A percentile compares a stretch with the other conserved stretches of the same genome.
phyloP scores from a whole-genome alignment of 202 grass and related monocot genomes.

The Zizania palustris region DNA sequence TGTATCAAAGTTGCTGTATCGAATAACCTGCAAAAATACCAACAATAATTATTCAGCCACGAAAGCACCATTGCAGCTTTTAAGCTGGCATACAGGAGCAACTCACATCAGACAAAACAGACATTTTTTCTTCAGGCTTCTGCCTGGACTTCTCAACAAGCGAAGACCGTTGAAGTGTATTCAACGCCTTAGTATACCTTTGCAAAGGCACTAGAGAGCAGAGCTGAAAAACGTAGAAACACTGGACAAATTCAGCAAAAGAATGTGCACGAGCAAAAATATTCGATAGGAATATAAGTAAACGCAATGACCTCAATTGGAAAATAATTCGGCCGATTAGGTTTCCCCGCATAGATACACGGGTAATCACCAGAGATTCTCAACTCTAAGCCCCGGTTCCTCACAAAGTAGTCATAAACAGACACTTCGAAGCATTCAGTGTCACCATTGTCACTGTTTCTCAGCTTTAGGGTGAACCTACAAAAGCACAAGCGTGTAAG shows the following conservation, averaged over 20 bases:
- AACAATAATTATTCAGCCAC: not conserved
- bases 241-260: slow-evolving; percentile 15
- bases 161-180: no score
- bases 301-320: slow-evolving; percentile 61
- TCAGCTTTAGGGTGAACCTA: slow-evolving; percentile 69
- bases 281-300: not conserved
- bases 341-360: slow-evolving; percentile 89
- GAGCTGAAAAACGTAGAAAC: no score
- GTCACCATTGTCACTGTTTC: slow-evolving; percentile 52
- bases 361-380: slow-evolving; percentile 62
- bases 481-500: not conserved
- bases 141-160: no score
- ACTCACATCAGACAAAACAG: no score
- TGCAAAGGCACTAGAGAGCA: no score
- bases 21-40: slow-evolving; percentile 52
- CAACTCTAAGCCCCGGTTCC: slow-evolving; percentile 56
- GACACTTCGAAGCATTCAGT: slow-evolving; percentile 49
- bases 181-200: no score
- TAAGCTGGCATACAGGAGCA: not conserved
- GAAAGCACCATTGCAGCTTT: not conserved
- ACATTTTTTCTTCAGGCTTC: no score
- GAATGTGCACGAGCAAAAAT: not conserved
- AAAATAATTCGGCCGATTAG: slow-evolving; percentile 71
- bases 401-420: slow-evolving; percentile 76
- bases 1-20: slow-evolving; percentile 64